Evolutionary conservation across 768 basidiomycete genomes (phyloP).

Genomic region (Suillus tomentosus): DNA sequence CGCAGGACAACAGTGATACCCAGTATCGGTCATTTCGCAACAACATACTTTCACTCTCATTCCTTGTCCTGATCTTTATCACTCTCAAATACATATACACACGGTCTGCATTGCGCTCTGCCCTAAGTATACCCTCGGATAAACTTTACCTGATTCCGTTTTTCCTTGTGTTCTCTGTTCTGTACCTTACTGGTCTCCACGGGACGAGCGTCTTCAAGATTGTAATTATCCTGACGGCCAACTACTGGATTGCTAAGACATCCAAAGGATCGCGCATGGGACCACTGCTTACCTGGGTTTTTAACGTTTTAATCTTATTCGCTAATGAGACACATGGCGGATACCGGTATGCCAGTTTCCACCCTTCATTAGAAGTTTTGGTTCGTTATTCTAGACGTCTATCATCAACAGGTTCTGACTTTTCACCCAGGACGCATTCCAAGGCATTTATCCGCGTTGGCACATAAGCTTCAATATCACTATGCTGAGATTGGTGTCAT

Average conservation of each 20-base stretch:
- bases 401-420: conserved; percentile 11
- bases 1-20: conserved; percentile 87
- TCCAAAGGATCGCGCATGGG: conserved; percentile 44
- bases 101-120: conserved; percentile 25
- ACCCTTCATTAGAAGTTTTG: conserved; percentile 55
- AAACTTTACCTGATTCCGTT: conserved; percentile 52
- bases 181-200: conserved; percentile 75
- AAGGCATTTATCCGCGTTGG: conserved; percentile 90
- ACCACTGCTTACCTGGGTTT: conserved; percentile 70
- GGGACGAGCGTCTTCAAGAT: conserved; percentile 83
- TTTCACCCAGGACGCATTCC: conserved; percentile 54
- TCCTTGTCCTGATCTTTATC: conserved; percentile 56
- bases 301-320: conserved; percentile 75
- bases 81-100: conserved; percentile 53
- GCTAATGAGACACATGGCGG: conserved; percentile 75
- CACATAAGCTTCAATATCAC: conserved; percentile 94
- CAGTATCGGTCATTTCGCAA: conserved; percentile 90
- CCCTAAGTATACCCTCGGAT: conserved; percentile 29
- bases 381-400: conserved; percentile 44
- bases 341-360: conserved; percentile 63
- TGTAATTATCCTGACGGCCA: conserved; percentile 63
- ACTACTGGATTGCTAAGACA: conserved; percentile 63
- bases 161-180: conserved; percentile 57
- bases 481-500: conserved; percentile 91
- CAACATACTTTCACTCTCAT: conserved; percentile 65